Conservation (phyloP, 164 flowering plant species). For the Tetracentron sinense region DNA sequence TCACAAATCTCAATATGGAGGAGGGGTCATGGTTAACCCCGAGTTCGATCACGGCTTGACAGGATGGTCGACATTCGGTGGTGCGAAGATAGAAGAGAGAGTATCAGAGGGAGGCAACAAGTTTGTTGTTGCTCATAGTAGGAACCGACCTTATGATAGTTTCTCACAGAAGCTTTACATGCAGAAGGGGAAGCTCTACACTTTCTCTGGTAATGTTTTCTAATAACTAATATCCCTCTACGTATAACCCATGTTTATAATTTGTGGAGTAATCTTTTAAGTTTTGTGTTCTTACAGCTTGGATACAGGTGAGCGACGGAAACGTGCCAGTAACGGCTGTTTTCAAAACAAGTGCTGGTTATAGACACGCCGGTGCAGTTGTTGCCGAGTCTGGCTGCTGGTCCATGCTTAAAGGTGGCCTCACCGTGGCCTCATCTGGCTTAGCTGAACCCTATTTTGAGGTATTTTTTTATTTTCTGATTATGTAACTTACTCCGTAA, state of each 20-base stretch:
- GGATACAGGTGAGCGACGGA: slow-evolving; percentile 75
- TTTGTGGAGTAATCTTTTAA: neutral
- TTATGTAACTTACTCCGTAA: too few relatives aligned
- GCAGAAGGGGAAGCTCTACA: slow-evolving; percentile 41
- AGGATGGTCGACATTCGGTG: slow-evolving; percentile 62
- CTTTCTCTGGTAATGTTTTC: slow-evolving; percentile 59
- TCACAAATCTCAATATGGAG: slow-evolving; percentile 58
- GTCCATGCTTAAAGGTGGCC: slow-evolving; percentile 96
- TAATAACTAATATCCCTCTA: neutral
- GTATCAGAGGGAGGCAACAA: slow-evolving; percentile 37
- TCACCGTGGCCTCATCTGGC: slow-evolving; percentile 51
- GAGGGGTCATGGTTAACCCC: slow-evolving; percentile 76
- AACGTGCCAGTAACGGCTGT: slow-evolving; percentile 41
- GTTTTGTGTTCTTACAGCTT: slow-evolving; percentile 39
- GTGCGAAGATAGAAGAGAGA: slow-evolving; percentile 34
- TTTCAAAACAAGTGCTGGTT: slow-evolving; percentile 45
- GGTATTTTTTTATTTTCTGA: slow-evolving; percentile 39
- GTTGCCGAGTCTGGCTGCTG: slow-evolving; percentile 69
- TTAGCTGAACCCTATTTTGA: slow-evolving; percentile 59
- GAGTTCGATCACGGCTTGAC: slow-evolving; percentile 46
- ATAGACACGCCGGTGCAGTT: slow-evolving; percentile 41
- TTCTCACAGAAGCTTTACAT: slow-evolving; percentile 52
- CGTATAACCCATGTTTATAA: neutral
- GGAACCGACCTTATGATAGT: slow-evolving; percentile 47
- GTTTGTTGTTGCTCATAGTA: slow-evolving; percentile 50